Base-by-base conservation (phyloP, 1,284 basidiomycete species). In the Microbotryum saponariae region DNA sequence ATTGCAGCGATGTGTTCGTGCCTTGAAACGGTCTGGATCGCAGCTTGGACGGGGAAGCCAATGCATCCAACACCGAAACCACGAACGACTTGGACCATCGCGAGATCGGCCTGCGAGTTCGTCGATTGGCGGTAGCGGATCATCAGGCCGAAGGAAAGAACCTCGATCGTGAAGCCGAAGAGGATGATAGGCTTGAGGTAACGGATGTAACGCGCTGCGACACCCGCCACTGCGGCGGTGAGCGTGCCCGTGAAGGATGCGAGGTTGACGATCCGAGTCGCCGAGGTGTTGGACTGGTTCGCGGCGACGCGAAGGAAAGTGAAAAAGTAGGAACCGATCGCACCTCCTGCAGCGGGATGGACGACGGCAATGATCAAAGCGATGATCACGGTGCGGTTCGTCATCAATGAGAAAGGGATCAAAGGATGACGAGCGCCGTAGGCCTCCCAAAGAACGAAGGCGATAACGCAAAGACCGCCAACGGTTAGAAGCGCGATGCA, bases 1-100 rank as follows among this genome's bases (percentile, higher is more conserved):
- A 76, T 72, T 6, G 72, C 67, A 18, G 65, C 75, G 42, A 76
- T 67, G 58, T 77, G 65, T 62, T 76, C 73, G 63, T 75, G 74
- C 58, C 70, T 72, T 9, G 71, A 63, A 5, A 70, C 71, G 7
- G 73, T 67, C 55, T 77, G 76, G 49, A 77, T 73, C 6, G 71
- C 63, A 0, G 73, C 74, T 60, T 75, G 74, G 10, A 69, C 65
- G 0, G 76, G 75, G 70, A 73, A 76, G 4, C 65, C 63, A 61
- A 76, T 73, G 37, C 70, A 67, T 4, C 74, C 76, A 45, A 62
- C 67, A 2, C 68, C 73, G 45, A 72, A 55, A 29, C 74, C 74
- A 46, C 72, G 68, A 3, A 75, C 61, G 42, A 74, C 45, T 56
- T 76, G 74, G 4, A 75, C 71, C 31, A 72, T 65, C 21, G 69